These are phyloP conservation scores for Sugiyamaella americana DNA, from an alignment of 805 yeast species.

Conservation along the genomic window DNA sequence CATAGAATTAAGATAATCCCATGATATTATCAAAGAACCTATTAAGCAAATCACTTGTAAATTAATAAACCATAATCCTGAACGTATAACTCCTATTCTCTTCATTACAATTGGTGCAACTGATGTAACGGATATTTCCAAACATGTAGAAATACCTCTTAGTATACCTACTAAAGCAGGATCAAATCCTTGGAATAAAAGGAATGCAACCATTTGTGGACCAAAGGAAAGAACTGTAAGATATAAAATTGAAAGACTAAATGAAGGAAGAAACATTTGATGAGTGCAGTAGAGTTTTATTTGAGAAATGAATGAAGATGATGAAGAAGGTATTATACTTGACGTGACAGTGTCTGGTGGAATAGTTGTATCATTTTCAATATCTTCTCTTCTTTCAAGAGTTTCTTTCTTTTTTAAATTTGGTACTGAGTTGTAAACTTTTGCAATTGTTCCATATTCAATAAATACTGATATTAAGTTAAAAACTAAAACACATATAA, in stretches of 20 bases:
- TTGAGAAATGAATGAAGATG: background rate
- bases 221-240: slow-evolving; percentile 38
- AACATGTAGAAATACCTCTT: slow-evolving; percentile 30
- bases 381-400: background rate
- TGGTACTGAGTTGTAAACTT: slow-evolving; percentile 32
- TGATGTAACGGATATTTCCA: slow-evolving; percentile 33
- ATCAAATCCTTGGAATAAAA: slow-evolving; percentile 30
- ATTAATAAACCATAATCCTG: slow-evolving; percentile 31
- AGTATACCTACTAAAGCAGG: slow-evolving; percentile 32
- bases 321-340: background rate
- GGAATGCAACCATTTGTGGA: slow-evolving; percentile 34
- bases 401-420: slow-evolving; percentile 17
- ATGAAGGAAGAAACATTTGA: slow-evolving; percentile 29
- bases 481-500: slow-evolving; percentile 27
- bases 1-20: slow-evolving; percentile 4
- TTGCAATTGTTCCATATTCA: slow-evolving; percentile 33
- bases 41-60: slow-evolving; percentile 29
- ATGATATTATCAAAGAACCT: slow-evolving; percentile 24
- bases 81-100: slow-evolving; percentile 27
- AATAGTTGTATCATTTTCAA: slow-evolving; percentile 2
- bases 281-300: slow-evolving; percentile 24
- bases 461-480: slow-evolving; percentile 29
- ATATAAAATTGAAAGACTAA: slow-evolving; percentile 30
- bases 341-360: too few relatives aligned
- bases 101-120: slow-evolving; percentile 29